phyloP scores from a whole-genome alignment of 2,329 filamentous ascomycete genomes.

The Penicillium polonicum region DNA sequence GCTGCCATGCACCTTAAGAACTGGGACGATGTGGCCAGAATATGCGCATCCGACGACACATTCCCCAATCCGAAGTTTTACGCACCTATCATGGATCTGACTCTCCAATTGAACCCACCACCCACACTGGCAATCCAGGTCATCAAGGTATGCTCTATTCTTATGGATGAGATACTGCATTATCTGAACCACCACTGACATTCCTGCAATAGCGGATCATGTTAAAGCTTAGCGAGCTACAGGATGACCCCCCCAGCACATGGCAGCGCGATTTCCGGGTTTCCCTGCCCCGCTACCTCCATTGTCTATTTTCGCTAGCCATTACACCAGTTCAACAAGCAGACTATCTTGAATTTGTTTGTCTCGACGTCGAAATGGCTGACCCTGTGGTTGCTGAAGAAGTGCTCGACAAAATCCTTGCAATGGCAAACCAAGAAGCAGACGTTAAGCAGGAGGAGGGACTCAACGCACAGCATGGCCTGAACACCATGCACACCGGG shows the following conservation, averaged over 20 bases:
- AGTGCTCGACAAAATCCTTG: slow-evolving; percentile 36
- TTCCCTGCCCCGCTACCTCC: slow-evolving; percentile 1
- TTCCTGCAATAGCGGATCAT: background rate
- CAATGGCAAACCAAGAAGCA: slow-evolving; percentile 15
- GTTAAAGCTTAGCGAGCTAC: background rate
- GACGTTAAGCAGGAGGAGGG: background rate
- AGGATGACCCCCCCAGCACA: background rate
- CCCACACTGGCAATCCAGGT: background rate
- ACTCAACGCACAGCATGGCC: background rate
- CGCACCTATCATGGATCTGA: background rate
- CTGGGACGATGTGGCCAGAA: background rate
- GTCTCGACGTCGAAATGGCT: background rate
- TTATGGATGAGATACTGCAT: background rate
- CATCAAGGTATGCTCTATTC: background rate
- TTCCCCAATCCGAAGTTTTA: background rate
- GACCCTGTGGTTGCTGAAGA: slow-evolving; percentile 32
- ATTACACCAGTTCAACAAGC: background rate
- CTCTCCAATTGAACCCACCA: background rate
- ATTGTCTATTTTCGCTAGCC: slow-evolving; percentile 1
- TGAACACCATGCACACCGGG: background rate
- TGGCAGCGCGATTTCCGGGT: background rate
- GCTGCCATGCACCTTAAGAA: background rate
- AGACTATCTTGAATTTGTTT: background rate
- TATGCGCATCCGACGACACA: background rate
- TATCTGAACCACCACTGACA: background rate